phyloP scores from a whole-genome alignment of 148 eudicot genomes.

The Nyssa sinensis region DNA sequence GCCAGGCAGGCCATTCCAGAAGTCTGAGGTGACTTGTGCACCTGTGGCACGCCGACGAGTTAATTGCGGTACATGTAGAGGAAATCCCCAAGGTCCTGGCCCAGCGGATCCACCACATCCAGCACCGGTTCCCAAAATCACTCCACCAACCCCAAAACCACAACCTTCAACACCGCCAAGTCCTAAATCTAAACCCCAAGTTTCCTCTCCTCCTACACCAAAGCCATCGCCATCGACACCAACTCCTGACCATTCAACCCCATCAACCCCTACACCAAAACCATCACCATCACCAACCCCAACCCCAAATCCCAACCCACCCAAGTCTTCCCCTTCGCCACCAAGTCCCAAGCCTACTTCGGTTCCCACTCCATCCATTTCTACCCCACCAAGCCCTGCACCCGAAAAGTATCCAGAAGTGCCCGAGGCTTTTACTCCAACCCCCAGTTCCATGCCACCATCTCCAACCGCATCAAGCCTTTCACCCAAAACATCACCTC shows the following conservation, averaged over 20 bases:
- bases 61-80: constrained; percentile 43
- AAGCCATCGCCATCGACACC: background rate
- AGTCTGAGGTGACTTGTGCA: constrained; percentile 28
- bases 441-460: constrained; percentile 9
- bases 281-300: background rate
- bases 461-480: constrained; percentile 7
- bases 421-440: background rate
- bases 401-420: background rate
- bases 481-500: constrained; percentile 1
- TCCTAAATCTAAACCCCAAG: background rate
- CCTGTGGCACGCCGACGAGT: constrained; percentile 26
- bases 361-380: background rate
- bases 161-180: too few relatives aligned
- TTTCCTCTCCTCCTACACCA: background rate
- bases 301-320: too few relatives aligned
- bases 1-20: constrained; percentile 33
- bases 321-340: background rate
- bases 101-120: too few relatives aligned
- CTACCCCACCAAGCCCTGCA: background rate
- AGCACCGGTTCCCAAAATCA: constrained; percentile 14
- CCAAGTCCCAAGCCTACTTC: background rate
- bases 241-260: background rate
- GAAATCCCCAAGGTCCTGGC: background rate
- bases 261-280: background rate
- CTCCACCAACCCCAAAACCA: constrained; percentile 22